A percentile compares a stretch with the other conserved stretches of the same genome.
These are phyloP conservation scores for Solanum raphanifolium DNA, from an alignment of 257 asterid genomes.

Conservation along the genomic window DNA sequence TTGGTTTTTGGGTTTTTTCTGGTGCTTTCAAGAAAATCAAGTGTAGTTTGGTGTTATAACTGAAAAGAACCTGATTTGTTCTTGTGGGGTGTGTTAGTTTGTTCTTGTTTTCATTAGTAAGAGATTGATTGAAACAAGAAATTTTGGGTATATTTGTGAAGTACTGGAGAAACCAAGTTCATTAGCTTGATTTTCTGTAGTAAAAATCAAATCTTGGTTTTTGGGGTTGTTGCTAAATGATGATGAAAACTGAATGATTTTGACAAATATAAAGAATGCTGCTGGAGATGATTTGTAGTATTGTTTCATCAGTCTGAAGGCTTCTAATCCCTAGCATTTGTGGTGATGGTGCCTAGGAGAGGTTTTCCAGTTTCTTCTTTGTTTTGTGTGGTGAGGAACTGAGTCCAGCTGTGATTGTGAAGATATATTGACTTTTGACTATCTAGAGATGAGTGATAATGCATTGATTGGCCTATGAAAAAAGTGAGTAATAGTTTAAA, in stretches of 20 bases:
- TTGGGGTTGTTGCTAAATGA: neutral
- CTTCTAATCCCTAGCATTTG: neutral
- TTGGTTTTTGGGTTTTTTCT: neutral
- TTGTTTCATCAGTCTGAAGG: neutral
- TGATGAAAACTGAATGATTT: neutral
- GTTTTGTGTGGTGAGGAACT: neutral
- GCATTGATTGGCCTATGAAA: neutral
- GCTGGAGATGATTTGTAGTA: neutral
- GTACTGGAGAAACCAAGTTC: neutral
- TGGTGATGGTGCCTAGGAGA: neutral
- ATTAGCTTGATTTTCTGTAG: conserved; percentile 3
- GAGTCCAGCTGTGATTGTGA: conserved; percentile 1
- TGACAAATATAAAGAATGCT: conserved; percentile 9
- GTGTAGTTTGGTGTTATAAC: neutral
- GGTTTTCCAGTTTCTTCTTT: neutral
- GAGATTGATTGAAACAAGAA: conserved; percentile 7
- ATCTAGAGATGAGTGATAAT: neutral
- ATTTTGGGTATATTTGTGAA: neutral
- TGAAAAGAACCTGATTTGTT: conserved; percentile 17
- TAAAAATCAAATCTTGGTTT: conserved; percentile 9
- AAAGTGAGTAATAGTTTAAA: neutral
- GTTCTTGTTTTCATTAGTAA: neutral
- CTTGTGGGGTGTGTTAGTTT: conserved; percentile 18
- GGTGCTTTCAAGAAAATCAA: neutral
- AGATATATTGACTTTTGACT: neutral